Base-by-base conservation (phyloP, 2,329 filamentous ascomycete genomes). In the Penicillium sp. region DNA sequence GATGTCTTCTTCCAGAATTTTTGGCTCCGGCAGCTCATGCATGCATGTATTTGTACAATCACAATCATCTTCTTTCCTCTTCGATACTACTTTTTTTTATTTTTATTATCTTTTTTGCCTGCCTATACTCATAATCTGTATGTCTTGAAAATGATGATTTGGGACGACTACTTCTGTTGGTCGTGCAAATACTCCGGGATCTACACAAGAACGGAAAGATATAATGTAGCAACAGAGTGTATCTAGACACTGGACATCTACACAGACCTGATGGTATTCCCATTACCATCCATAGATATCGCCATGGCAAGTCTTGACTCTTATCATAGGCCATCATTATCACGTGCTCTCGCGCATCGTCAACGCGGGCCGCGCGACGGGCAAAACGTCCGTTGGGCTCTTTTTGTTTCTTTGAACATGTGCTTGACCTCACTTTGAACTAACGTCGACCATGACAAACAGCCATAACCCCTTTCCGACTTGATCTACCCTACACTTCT, bases 1-100 rank as follows among this genome's bases (percentile, higher is more conserved):
- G 61, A 57, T 62, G 60, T 65, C 58, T 64, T 64, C 52, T 58
- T 61, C 48, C 56, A 60, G 61, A 64, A 59, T 57, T 51, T 55
- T 56, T 60, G 58, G 62, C 62, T 63, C 54, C 61, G 65, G 64
- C 66, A 67, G 66, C 62, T 67, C 59, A 60, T 72, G 68, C 69
- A 71, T 68, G 66, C 69, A 62, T 72, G 70, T 71, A 72, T 66
- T 70, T 71, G 66, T 71, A 72, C 64, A 68, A 67, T 60, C 58
- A 60, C 56, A 64, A 60, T 55, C 52, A 58, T 60, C 61, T 62
- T 59, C 43, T 55, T 55, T 52, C 55, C 54, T 59, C 56, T 62
- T 51, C n/a, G n/a, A n/a, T n/a, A 23, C 53, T 57, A 47, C 48
- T 33, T 47, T 52, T 18, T 49, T 52, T 55, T 57, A 58, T 33